Base-by-base conservation (phyloP, 1,284 basidiomycete genomes). In the Ceratobasidium sp. region DNA sequence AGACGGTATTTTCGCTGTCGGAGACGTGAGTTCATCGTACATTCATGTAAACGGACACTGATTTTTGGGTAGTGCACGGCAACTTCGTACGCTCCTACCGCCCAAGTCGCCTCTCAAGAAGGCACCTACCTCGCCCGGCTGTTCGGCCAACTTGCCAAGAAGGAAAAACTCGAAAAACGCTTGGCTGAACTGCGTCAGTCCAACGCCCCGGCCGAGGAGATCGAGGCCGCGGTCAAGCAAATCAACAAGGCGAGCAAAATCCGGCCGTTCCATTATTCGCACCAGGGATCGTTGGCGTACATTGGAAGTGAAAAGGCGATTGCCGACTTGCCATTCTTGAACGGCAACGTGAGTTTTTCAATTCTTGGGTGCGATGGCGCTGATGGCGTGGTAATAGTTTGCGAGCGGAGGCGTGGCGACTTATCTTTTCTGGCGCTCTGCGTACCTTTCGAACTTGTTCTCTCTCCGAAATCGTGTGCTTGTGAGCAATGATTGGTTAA, bases 261-360 rank as follows among this genome's bases (percentile, higher is more conserved):
- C 69, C 83, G 88, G 71, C 92, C 93, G 13, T 98, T 97, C 88
- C 86, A 90, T 73, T 97, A 97, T 81, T 93, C 92, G 60, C 94
- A 96, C 78, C 94, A 96, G 79, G 93, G 93, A 32, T 91, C 91
- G 64, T 80, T 94, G 74, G 94, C 92, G 82, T 94, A 96, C 78
- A 96, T 97, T 73, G 95, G 95, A 27, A 92, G 90, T 20, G 95
- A 97, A 71, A 95, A 93, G 84, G 95, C 95, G 2, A 96, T 97
- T 74, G 94, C 94, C 54, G 94, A 97, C 77, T 77, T 97, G 68
- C 83, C 92, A 83, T 72, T 92, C 73, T 80, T 95, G 81, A 91
- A 93, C 77, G 89, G 92, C 64, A 95, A 96, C 79, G 88, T 95
- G 74, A 72, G 83, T 80, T 62, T 43, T 34, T 31, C n/a, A 40